Evolutionary conservation across 2,329 filamentous ascomycete species (phyloP).

Genomic region (Clarireedia monteithiana): DNA sequence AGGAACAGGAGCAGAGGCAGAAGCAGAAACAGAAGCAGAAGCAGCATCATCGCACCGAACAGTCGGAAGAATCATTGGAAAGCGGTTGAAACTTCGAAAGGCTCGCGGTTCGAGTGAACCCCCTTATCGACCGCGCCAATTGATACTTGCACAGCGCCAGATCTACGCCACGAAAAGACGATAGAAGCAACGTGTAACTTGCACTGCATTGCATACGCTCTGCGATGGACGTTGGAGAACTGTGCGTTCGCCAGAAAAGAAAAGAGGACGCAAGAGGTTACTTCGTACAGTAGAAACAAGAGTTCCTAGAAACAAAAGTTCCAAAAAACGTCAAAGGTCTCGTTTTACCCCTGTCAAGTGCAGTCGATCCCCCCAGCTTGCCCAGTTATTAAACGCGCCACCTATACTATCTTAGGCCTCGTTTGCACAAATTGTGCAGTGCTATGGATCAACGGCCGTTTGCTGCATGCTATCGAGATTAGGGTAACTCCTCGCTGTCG

Average conservation of each 20-base stretch:
- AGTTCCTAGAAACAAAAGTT: neutral
- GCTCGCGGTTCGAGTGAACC: neutral
- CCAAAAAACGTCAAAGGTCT: neutral
- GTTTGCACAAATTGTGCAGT: conserved; percentile 1
- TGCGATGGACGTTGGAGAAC: neutral
- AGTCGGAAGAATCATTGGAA: neutral
- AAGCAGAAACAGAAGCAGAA: neutral
- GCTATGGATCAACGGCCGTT: neutral
- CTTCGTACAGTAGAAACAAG: no score
- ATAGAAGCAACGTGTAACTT: neutral
- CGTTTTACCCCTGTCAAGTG: conserved; percentile 4
- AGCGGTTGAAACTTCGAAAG: neutral
- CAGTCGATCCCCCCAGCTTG: neutral
- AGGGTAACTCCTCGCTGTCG: neutral
- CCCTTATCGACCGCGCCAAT: conserved; percentile 4
- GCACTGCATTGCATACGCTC: neutral
- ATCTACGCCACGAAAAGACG: no score
- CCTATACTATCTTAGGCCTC: neutral
- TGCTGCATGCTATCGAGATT: neutral
- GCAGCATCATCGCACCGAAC: neutral
- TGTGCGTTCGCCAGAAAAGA: neutral
- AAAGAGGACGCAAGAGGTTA: neutral
- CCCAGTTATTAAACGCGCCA: conserved; percentile 6
- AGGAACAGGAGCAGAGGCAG: neutral
- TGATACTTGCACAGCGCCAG: no score